Conservation (phyloP, 306 rosid genomes). For the Styphnolobium japonicum region DNA sequence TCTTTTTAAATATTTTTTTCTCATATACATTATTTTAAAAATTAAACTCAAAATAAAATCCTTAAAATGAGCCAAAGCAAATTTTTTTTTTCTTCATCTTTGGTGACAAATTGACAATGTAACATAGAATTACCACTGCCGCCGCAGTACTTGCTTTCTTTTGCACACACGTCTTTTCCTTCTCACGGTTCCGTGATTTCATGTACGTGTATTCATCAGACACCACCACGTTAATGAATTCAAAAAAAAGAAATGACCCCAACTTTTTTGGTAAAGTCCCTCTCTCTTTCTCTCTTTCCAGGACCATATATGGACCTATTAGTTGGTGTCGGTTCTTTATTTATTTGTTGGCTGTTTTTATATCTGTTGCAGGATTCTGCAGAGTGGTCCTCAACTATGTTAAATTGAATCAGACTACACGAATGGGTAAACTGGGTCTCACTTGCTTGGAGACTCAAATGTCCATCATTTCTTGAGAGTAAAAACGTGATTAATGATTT, state of each 20-base stretch:
- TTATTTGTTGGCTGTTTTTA: slow-evolving; percentile 24
- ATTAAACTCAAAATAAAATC: no score
- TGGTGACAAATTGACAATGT: no score
- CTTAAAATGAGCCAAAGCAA: no score
- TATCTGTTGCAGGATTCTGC: slow-evolving; percentile 22
- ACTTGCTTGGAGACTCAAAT: no score
- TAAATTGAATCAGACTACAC: slow-evolving; percentile 19
- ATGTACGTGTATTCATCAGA: slow-evolving; percentile 1
- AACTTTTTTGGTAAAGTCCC: slow-evolving; percentile 17
- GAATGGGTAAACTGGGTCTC: not conserved
- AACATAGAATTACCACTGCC: not conserved
- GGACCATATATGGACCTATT: slow-evolving; percentile 27
- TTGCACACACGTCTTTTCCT: not conserved
- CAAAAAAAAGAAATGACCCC: slow-evolving; percentile 20
- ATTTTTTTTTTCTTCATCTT: no score
- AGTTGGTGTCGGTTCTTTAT: slow-evolving; percentile 32
- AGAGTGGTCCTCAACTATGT: slow-evolving; percentile 30
- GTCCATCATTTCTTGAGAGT: no score
- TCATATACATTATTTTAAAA: no score
- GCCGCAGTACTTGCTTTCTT: not conserved
- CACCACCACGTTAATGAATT: not conserved
- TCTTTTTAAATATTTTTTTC: no score
- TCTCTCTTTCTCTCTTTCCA: slow-evolving; percentile 9
- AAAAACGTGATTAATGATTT: no score
- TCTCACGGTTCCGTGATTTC: not conserved